Evolutionary conservation across 2,329 filamentous ascomycete species (phyloP).

Genomic region (Pseudofabraea citricarpa): DNA sequence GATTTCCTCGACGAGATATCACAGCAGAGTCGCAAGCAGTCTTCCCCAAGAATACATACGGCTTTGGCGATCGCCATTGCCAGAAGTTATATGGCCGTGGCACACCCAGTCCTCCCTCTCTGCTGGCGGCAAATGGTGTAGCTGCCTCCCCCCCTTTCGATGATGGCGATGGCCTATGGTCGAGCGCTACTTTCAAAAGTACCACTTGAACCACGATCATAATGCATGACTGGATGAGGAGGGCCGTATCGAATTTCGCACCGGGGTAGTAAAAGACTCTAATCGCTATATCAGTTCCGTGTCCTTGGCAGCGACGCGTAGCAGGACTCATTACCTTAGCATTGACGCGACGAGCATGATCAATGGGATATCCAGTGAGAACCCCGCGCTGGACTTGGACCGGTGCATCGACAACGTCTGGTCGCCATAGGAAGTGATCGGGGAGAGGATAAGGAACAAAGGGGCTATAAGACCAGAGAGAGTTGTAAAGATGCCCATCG

Average conservation of each 20-base stretch:
- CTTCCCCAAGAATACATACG: constrained; percentile 44
- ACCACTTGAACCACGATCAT: constrained; percentile 61
- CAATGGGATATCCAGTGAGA: constrained; percentile 66
- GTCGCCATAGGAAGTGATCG: constrained; percentile 61
- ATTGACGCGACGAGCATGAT: constrained; percentile 69
- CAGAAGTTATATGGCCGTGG: constrained; percentile 71
- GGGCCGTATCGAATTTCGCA: constrained; percentile 56
- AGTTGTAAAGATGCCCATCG: constrained; percentile 24
- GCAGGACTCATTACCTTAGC: constrained; percentile 44
- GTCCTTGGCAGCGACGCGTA: background rate
- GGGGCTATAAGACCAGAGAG: constrained; percentile 55
- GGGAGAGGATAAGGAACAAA: constrained; percentile 58
- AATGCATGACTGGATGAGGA: constrained; percentile 60
- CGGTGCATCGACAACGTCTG: constrained; percentile 62
- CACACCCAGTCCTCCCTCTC: constrained; percentile 29
- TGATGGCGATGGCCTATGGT: constrained; percentile 57
- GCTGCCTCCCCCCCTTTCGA: constrained; percentile 56
- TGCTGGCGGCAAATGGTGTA: constrained; percentile 52
- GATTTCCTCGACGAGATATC: too few relatives aligned
- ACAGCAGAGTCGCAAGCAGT: too few relatives aligned
- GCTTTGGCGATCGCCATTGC: constrained; percentile 72
- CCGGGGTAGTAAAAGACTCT: constrained; percentile 69
- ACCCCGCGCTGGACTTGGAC: constrained; percentile 59
- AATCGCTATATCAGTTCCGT: constrained; percentile 10
- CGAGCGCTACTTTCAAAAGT: constrained; percentile 63